Evolutionary conservation across 306 rosid genomes (phyloP), one percentile per base, ranked within the genome.

Genomic region (Castanospermum australe): DNA sequence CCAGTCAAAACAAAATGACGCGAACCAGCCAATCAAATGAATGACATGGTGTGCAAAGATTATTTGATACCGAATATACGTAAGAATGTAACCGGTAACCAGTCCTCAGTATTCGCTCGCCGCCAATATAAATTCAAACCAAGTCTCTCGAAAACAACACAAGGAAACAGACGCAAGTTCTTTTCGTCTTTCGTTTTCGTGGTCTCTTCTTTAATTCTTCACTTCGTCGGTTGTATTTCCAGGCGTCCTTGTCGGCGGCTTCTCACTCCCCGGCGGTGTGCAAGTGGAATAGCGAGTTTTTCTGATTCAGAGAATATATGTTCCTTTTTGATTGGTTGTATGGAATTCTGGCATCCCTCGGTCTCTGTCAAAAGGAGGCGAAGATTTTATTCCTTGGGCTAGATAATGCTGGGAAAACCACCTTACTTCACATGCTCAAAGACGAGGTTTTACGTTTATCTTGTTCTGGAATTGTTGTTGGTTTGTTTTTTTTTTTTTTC

Each of bases 391-490:
- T 90, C 79, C 76, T 90, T 10, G 94, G 94, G 52, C 85, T 90
- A 17, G 92, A 88, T 82, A 86, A 90, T 68, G 67, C 92, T 77
- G 92, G 92, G 18, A 90, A 90, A 85, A 87, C 91, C 57, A 87
- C 94, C 67, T 84, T 90, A 75, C 94, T 90, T 78, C 88, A 86
- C 81, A 90, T 90, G 94, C 90, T 90, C 54, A 90, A 84, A 74
- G 89, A 88, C 14, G 88, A 88, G 94, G 94, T 86, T 50, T 32
- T 50, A 0, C 9, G 7, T 1, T 10, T 66, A 48, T 79, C 70
- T n/a, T 54, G 33, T 3, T n/a, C 1, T 76, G 10, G 10, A 24
- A 6, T 6, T 42, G 47, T 12, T 68, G 24, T 35, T 22, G 17
- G 51, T 4, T 71, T 59, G n/a, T 0, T 22, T 45, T 10, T 48